Conservation (phyloP, 768 basidiomycete species). For the Antrodiella citrinella region DNA sequence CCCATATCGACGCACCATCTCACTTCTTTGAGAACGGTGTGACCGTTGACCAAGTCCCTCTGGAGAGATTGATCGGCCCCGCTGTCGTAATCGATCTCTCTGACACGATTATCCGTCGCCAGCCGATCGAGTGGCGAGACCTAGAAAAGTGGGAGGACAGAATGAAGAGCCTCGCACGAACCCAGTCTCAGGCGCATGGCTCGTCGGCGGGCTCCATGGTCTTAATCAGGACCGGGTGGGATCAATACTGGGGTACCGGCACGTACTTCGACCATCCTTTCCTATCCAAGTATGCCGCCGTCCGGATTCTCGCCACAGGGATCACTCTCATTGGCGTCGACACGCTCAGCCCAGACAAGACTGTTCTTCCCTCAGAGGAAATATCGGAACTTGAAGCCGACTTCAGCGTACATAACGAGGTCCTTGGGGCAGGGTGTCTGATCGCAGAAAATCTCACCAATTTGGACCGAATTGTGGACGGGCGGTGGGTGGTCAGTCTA, state of each 20-base stretch:
- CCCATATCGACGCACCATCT: constrained; percentile 73
- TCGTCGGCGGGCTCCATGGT: constrained; percentile 38
- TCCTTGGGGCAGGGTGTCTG: constrained; percentile 51
- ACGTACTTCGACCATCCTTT: constrained; percentile 58
- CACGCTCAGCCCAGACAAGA: constrained; percentile 58
- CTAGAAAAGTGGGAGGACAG: constrained; percentile 31
- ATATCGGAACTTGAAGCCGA: constrained; percentile 24
- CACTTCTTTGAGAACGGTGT: constrained; percentile 57
- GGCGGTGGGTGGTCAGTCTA: constrained; percentile 41
- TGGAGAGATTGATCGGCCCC: constrained; percentile 40
- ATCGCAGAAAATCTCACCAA: constrained; percentile 68
- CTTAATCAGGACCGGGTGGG: constrained; percentile 66
- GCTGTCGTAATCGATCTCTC: constrained; percentile 49
- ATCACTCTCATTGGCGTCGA: constrained; percentile 56
- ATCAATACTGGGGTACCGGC: constrained; percentile 37
- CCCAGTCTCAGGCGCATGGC: too few relatives aligned
- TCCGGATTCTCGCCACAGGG: constrained; percentile 39
- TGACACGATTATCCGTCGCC: too few relatives aligned
- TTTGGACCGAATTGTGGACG: constrained; percentile 33
- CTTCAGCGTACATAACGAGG: constrained; percentile 40
- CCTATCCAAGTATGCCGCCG: constrained; percentile 48
- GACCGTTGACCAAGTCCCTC: constrained; percentile 50
- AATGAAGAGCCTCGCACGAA: constrained; percentile 32
- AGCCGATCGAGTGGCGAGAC: constrained; percentile 48
- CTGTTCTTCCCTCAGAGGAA: constrained; percentile 11